Base-by-base conservation (phyloP, 192 early-diverging fungal species). In the Coemansia brasiliensis region DNA sequence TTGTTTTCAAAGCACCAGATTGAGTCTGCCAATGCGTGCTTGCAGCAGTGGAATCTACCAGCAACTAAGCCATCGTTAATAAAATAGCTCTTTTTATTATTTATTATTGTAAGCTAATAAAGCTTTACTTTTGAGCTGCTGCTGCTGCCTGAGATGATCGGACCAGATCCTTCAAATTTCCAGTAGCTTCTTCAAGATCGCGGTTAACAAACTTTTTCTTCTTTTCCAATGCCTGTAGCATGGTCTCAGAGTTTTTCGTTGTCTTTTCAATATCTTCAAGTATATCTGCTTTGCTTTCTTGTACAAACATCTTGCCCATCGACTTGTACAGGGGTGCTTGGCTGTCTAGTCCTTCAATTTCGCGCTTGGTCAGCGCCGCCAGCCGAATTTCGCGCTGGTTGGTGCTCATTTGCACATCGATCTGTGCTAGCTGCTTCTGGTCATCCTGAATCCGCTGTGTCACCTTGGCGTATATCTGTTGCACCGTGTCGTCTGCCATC, bases 291-390 rank as follows among this genome's bases (percentile, higher is more conserved):
- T 70, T 68, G 50, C 35, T 51, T 27, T 69, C 77, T 32, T 73
- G 70, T 21, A 74, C 52, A 55, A 80, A 80, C 75, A 80, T 80
- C 56, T 80, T 80, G 56, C 77, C 77, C 39, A 74, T 63, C 16
- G 71, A 69, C 45, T 64, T 73, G 63, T 80, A 80, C 21, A 73
- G 27, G 0, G 77, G 63, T 12, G 65, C 63, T 1, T 49, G 42
- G 9, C 5, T 24, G 57, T 66, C 67, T 15, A 80, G 56, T 0
- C 56, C 62, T 20, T 80, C 67, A 42, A 80, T 45, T 40, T 80
- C 77, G 50, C 71, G 71, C 45, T 56, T 58, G 42, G 77, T 80
- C 13, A 80, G 67, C 6, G 63, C 50, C 3, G 71, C 71, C 1
- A 73, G 64, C 9, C 77, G 77, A 0, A 52, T 46, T 32, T 80